Conservation (phyloP, 257 asterid genomes). For the Solanum clarkiae region DNA sequence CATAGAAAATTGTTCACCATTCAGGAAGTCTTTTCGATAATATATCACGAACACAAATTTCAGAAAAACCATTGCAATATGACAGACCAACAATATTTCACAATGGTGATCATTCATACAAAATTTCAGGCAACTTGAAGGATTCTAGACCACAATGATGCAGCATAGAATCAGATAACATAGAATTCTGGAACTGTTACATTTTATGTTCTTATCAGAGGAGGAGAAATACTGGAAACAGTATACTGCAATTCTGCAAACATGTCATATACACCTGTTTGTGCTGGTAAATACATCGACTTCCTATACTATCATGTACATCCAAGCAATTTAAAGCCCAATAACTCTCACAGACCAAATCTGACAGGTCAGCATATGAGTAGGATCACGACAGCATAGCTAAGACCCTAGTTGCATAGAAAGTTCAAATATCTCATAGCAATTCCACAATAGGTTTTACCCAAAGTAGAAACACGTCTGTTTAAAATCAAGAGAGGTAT, state of each 20-base stretch:
- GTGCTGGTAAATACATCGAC: neutral
- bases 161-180: neutral
- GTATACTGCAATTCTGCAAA: neutral
- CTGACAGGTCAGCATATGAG: neutral
- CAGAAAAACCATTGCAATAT: neutral
- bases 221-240: neutral
- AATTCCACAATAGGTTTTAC: neutral
- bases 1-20: neutral
- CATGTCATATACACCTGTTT: neutral
- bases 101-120: neutral
- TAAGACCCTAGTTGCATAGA: neutral
- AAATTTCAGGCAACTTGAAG: neutral
- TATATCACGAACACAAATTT: neutral
- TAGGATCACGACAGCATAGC: neutral
- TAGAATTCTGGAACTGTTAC: neutral
- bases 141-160: neutral
- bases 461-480: neutral
- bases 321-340: neutral
- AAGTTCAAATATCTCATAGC: neutral
- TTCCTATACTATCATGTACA: neutral
- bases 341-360: neutral
- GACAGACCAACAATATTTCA: neutral
- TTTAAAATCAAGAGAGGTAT: neutral
- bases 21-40: neutral
- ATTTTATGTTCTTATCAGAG: neutral